Conservation (phyloP, 2,329 filamentous ascomycete species). For the Ophiostoma himal-ulmi region DNA sequence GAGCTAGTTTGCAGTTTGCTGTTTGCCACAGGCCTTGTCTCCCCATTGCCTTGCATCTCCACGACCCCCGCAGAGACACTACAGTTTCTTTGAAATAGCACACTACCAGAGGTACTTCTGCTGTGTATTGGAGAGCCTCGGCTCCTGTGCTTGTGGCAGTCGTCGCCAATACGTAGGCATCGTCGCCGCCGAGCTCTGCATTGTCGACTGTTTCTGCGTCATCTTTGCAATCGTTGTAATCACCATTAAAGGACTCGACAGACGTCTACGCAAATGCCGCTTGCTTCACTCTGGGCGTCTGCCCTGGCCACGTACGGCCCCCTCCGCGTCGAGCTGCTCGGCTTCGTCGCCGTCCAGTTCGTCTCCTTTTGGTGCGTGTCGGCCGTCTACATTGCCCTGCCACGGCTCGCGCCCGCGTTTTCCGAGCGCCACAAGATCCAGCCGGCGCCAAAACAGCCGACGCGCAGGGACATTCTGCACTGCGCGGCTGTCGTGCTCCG, state of each 20-base stretch:
- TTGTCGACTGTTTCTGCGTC: no score
- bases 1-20: no score
- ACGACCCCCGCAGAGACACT: background rate
- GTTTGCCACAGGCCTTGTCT: no score
- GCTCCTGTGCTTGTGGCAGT: background rate
- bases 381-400: slow-evolving; percentile 39
- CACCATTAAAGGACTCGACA: background rate
- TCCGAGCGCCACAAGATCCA: slow-evolving; percentile 50
- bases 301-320: slow-evolving; percentile 27
- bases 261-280: background rate
- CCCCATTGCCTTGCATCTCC: background rate
- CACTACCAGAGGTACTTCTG: background rate
- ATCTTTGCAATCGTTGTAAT: no score
- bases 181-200: background rate
- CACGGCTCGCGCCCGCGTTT: slow-evolving; percentile 42
- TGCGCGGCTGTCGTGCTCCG: background rate
- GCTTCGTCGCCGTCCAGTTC: slow-evolving; percentile 38
- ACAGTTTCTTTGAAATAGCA: no score
- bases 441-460: slow-evolving; percentile 46
- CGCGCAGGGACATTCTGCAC: slow-evolving; percentile 37
- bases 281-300: slow-evolving; percentile 25
- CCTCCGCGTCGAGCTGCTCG: slow-evolving; percentile 38
- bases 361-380: slow-evolving; percentile 45
- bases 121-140: background rate
- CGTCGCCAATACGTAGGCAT: background rate